Conservation (phyloP, 2,329 filamentous ascomycete species). For the Botryotinia calthae region DNA sequence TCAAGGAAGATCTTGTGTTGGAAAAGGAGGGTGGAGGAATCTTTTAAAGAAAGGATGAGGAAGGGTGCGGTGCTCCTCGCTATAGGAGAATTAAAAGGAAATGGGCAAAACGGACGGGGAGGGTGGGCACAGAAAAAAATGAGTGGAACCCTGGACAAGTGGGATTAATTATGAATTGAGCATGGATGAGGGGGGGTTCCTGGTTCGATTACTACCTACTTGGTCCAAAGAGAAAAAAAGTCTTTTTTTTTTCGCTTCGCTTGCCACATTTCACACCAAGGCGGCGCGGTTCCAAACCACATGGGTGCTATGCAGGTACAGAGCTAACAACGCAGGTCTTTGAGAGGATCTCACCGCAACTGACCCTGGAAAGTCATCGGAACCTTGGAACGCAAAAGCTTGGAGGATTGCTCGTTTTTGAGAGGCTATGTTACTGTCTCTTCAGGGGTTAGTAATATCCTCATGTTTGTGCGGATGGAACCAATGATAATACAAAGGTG, state of each 20-base stretch:
- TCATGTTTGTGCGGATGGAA: not conserved
- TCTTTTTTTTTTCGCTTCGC: not conserved
- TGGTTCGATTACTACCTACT: not conserved
- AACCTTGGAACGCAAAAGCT: slow-evolving; percentile 8
- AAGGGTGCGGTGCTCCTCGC: not conserved
- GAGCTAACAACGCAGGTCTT: not conserved
- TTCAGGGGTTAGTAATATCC: not conserved
- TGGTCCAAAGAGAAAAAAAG: not conserved
- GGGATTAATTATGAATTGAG: not conserved
- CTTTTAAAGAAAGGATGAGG: slow-evolving; percentile 13
- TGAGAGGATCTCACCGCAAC: slow-evolving; percentile 13
- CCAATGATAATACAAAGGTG: not conserved
- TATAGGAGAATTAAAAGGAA: slow-evolving; percentile 4
- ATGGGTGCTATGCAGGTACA: slow-evolving; percentile 21
- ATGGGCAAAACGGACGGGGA: slow-evolving; percentile 11
- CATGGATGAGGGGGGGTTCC: not conserved
- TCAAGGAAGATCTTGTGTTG: slow-evolving; percentile 13
- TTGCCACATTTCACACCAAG: not conserved
- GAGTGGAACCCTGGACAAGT: slow-evolving; percentile 10
- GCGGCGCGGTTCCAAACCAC: not conserved
- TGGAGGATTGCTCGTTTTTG: slow-evolving; percentile 1
- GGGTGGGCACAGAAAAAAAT: not conserved
- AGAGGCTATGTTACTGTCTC: not conserved
- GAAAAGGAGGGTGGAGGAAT: slow-evolving; percentile 6
- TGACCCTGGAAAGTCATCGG: not conserved